These are phyloP conservation scores for Candida pini DNA, from an alignment of 805 yeast genomes.

Conservation along the genomic window DNA sequence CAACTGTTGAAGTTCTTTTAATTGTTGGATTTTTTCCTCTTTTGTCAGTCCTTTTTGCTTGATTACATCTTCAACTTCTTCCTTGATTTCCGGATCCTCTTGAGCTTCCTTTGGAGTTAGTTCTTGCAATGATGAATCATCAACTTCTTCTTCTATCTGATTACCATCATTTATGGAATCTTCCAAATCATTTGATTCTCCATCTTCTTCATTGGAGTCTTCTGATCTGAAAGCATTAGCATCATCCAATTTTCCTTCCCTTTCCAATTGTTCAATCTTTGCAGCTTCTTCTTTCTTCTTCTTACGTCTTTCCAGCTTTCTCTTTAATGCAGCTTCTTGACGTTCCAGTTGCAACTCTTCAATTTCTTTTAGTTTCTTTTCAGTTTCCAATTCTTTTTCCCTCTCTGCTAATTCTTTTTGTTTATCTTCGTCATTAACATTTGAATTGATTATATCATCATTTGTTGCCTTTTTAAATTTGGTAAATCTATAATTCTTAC, in stretches of 20 bases:
- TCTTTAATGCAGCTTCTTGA: slow-evolving; percentile 6
- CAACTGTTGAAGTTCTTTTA: slow-evolving; percentile 20
- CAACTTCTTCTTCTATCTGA: background rate
- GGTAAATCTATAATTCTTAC: slow-evolving; percentile 27
- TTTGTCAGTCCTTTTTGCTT: slow-evolving; percentile 13
- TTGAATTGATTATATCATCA: slow-evolving; percentile 22
- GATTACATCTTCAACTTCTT: slow-evolving; percentile 4
- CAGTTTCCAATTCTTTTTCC: slow-evolving; percentile 12
- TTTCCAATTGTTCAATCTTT: slow-evolving; percentile 6
- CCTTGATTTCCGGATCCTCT: no score
- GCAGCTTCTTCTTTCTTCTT: slow-evolving; percentile 9
- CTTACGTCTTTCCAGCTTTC: slow-evolving; percentile 8
- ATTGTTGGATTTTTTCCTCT: slow-evolving; percentile 25
- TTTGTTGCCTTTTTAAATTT: slow-evolving; percentile 25
- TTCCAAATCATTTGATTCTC: no score
- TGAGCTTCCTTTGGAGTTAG: no score
- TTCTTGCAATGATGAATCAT: no score
- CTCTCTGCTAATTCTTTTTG: slow-evolving; percentile 12
- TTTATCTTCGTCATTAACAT: slow-evolving; percentile 18
- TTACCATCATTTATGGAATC: no score
- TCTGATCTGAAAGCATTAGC: background rate
- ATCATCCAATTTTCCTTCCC: slow-evolving; percentile 9
- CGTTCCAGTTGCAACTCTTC: slow-evolving; percentile 2
- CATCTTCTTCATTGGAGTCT: slow-evolving; percentile 2
- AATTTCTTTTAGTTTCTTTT: slow-evolving; percentile 10